Evolutionary conservation across 2,329 filamentous ascomycete species (phyloP).

Genomic region (Phaeosphaeria sp.): DNA sequence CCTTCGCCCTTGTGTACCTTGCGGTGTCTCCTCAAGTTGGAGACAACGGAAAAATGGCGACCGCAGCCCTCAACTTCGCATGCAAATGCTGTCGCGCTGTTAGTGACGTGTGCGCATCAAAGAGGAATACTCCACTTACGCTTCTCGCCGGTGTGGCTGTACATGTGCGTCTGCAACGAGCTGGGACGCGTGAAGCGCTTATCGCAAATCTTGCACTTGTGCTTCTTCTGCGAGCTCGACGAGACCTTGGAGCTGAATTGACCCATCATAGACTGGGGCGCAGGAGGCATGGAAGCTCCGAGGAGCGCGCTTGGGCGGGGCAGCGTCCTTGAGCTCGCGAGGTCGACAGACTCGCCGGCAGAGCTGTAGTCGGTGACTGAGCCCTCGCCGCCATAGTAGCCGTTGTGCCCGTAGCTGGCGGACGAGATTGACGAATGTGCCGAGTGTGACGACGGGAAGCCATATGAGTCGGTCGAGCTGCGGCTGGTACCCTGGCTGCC

Average conservation of each 20-base stretch:
- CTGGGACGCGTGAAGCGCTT: slow-evolving; percentile 96
- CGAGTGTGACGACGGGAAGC: slow-evolving; percentile 85
- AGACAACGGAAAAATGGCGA: slow-evolving; percentile 95
- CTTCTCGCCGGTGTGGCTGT: slow-evolving; percentile 97
- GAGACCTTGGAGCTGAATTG: slow-evolving; percentile 98
- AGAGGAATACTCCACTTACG: slow-evolving; percentile 67
- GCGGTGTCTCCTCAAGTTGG: slow-evolving; percentile 90
- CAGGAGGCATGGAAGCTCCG: slow-evolving; percentile 71
- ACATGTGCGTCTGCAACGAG: slow-evolving; percentile 96
- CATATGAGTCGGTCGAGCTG: slow-evolving; percentile 84
- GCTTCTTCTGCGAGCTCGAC: slow-evolving; percentile 97
- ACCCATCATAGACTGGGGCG: slow-evolving; percentile 97
- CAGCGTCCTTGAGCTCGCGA: slow-evolving; percentile 79
- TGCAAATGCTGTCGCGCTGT: slow-evolving; percentile 72
- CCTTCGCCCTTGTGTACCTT: slow-evolving; percentile 90
- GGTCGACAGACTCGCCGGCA: slow-evolving; percentile 83
- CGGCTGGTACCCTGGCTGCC: slow-evolving; percentile 69
- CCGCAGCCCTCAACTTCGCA: slow-evolving; percentile 96
- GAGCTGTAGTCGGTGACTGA: slow-evolving; percentile 94
- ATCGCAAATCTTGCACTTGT: slow-evolving; percentile 99
- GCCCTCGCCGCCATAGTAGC: slow-evolving; percentile 81
- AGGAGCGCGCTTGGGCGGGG: slow-evolving; percentile 76
- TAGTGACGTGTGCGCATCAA: slow-evolving; percentile 5
- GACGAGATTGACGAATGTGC: slow-evolving; percentile 90
- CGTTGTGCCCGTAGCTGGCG: slow-evolving; percentile 78